Evolutionary conservation across 805 yeast species (phyloP).

Genomic region (Kazachstania kunashirensis): DNA sequence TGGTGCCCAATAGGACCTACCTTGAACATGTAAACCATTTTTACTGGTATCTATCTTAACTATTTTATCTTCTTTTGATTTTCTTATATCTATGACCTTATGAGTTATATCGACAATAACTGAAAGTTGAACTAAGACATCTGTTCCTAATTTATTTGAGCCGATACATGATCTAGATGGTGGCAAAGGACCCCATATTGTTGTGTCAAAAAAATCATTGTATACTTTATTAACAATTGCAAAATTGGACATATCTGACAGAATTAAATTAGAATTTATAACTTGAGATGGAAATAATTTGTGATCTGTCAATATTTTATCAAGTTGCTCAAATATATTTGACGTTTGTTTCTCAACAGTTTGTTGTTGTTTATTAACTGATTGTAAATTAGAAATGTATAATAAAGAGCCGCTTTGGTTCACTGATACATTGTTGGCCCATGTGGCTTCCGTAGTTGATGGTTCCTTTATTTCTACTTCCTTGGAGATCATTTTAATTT

Average conservation of each 20-base stretch:
- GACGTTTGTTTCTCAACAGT: constrained; percentile 37
- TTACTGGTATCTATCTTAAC: constrained; percentile 28
- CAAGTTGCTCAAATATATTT: constrained; percentile 41
- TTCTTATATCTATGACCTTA: neutral
- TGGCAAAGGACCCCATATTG: constrained; percentile 45
- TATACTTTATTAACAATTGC: constrained; percentile 53
- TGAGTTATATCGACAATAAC: constrained; percentile 35
- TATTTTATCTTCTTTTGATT: neutral
- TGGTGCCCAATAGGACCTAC: constrained; percentile 96
- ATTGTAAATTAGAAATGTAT: constrained; percentile 37
- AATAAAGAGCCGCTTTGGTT: constrained; percentile 16
- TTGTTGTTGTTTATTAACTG: constrained; percentile 12
- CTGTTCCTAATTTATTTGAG: constrained; percentile 34
- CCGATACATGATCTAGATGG: constrained; percentile 86
- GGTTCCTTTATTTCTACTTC: too few relatives aligned
- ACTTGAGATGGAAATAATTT: constrained; percentile 37
- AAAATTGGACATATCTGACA: constrained; percentile 60
- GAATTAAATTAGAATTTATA: constrained; percentile 49
- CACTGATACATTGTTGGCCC: too few relatives aligned
- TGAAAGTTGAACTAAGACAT: constrained; percentile 41
- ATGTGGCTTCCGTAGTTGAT: too few relatives aligned
- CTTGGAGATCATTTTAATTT: neutral
- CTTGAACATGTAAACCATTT: constrained; percentile 79
- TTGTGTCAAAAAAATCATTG: constrained; percentile 37
- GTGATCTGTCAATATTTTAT: constrained; percentile 25